Evolutionary conservation across 768 basidiomycete genomes (phyloP), one percentile per base, ranked within the genome.

Genomic region (Lyophyllum decastes): DNA sequence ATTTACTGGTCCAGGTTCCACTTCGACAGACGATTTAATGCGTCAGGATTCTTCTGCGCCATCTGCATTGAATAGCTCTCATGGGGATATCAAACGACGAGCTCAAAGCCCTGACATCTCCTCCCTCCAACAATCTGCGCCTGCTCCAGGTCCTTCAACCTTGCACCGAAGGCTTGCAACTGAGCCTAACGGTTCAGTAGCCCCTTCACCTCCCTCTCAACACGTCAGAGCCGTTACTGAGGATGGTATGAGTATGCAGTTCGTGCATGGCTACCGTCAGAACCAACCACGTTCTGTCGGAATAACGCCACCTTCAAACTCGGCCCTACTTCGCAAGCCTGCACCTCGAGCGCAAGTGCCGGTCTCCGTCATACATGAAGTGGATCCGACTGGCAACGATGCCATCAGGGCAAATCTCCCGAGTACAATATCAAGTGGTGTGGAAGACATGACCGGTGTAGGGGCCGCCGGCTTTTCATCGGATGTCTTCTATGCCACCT

Each of bases 401-500:
- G 66, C 61, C 14, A 66, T 75, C 44, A 78, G 82, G 19, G 74
- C 76, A 8, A 70, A 81, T 52, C 69, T 85, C 25, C 82, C 85
- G 2, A 87, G 85, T 60, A 78, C 77, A 14, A 76, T 88, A 26
- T 78, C 82, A 21, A 77, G 72, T 46, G 75, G 70, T 45, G 77
- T 71, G 33, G 81, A 83, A 57, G 79, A 89, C 61, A 86, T 89
- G 84, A 89, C 87, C 12, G 88, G 88, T 12, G 61, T 90, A 26
- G 88, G 88, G 27, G 69, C 78, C 17, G 54, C 63, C 30, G 66
- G 65, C 17, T 70, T 68, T 24, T 63, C 69, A 35, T 72, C 71
- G 4, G 70, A 74, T 43, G 63, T 72, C n/a, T 70, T 71, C 21
- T 75, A 78, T 59, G 51, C 73, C 2, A 65, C 70, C 17, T 66